phyloP scores from a whole-genome alignment of 805 yeast species.

The Sugiyamaella chiloensis region DNA sequence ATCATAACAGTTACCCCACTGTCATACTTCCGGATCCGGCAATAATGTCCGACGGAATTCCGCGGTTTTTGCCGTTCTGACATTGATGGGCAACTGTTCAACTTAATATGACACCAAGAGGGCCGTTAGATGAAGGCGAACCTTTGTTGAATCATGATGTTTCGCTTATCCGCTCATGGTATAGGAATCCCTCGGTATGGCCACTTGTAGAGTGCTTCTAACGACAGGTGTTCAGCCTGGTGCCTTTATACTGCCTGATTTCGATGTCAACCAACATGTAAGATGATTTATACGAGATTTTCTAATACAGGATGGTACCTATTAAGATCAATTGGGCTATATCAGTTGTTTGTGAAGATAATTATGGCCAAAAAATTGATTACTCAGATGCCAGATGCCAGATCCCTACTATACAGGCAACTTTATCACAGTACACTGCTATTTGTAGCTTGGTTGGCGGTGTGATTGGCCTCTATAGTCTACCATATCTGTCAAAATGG shows the following conservation, averaged over 20 bases:
- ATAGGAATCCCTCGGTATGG: background rate
- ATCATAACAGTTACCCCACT: no score
- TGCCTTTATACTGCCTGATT: conserved; percentile 7
- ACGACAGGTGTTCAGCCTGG: background rate
- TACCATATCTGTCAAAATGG: conserved; percentile 14
- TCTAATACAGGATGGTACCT: conserved; percentile 9
- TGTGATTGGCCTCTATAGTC: conserved; percentile 15
- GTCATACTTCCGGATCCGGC: no score
- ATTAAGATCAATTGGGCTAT: conserved; percentile 21
- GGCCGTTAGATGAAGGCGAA: no score
- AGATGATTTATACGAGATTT: background rate
- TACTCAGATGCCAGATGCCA: conserved; percentile 17
- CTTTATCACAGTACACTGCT: conserved; percentile 15
- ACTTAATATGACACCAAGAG: no score
- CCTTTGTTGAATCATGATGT: no score
- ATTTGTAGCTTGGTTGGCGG: conserved; percentile 17
- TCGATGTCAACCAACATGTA: conserved; percentile 6
- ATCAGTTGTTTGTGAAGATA: conserved; percentile 16
- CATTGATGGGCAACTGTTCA: no score
- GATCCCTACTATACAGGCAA: conserved; percentile 15
- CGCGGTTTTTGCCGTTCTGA: no score
- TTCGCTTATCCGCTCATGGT: background rate
- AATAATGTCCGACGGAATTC: no score
- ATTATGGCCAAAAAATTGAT: conserved; percentile 8
- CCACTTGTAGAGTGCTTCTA: background rate